phyloP scores from a whole-genome alignment of 176 grass and related monocot genomes.

The Aechmea fasciata region DNA sequence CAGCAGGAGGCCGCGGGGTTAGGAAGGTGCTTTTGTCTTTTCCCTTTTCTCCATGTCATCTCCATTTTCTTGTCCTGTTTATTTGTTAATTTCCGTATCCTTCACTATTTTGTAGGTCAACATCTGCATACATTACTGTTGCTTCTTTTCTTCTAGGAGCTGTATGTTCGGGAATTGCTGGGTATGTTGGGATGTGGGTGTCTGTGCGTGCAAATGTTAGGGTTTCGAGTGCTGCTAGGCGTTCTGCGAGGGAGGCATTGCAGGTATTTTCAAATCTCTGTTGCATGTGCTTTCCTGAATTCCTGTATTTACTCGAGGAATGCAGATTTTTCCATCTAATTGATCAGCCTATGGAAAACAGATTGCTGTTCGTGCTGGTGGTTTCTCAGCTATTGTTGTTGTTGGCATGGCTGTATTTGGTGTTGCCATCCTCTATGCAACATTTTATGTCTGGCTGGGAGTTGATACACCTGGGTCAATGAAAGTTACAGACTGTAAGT shows the following conservation, averaged over 20 bases:
- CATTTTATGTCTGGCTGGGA: slow-evolving; percentile 87
- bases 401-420: slow-evolving; percentile 99
- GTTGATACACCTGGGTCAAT: slow-evolving; percentile 90
- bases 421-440: slow-evolving; percentile 84
- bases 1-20: slow-evolving; percentile 90
- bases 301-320: slow-evolving; percentile 9
- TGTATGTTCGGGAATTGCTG: slow-evolving; percentile 90
- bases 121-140: slow-evolving; percentile 88
- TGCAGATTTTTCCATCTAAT: slow-evolving; percentile 8
- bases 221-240: slow-evolving; percentile 95
- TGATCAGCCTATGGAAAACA: slow-evolving; percentile 41
- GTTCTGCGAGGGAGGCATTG: slow-evolving; percentile 98
- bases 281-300: slow-evolving; percentile 14
- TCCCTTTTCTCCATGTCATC: slow-evolving; percentile 2
- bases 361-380: slow-evolving; percentile 98
- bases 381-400: slow-evolving; percentile 90
- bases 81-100: slow-evolving; percentile 1
- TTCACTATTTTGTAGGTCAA: slow-evolving; percentile 37
- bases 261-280: slow-evolving; percentile 52
- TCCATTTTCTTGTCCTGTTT: slow-evolving; percentile 13
- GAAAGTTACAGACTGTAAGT: slow-evolving; percentile 97
- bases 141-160: slow-evolving; percentile 95
- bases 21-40: slow-evolving; percentile 49
- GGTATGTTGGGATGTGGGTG: slow-evolving; percentile 99
- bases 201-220: slow-evolving; percentile 98